Percentiles rank a stretch among this genome's conserved stretches.
Conservation (phyloP, 2,329 filamentous ascomycete species). For the Fusarium buxicola region DNA sequence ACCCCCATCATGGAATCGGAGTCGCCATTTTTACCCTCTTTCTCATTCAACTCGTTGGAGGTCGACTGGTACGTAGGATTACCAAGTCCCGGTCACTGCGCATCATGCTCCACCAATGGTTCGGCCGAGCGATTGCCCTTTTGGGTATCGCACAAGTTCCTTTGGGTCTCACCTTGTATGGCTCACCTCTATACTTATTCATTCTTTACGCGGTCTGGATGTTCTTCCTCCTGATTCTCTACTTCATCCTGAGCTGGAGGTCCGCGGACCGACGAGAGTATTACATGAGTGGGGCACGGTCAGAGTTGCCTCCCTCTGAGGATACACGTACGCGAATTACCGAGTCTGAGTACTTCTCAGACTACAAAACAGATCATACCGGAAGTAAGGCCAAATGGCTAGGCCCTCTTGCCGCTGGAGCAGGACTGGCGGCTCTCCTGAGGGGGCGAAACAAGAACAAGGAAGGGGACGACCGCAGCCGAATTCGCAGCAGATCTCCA, state of each 20-base stretch:
- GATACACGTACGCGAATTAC: slow-evolving; percentile 54
- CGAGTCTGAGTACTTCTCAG: slow-evolving; percentile 55
- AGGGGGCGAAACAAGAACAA: slow-evolving; percentile 58
- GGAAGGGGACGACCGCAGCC: slow-evolving; percentile 53
- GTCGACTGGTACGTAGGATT: slow-evolving; percentile 70
- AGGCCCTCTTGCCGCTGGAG: slow-evolving; percentile 64
- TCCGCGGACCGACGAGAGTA: slow-evolving; percentile 67
- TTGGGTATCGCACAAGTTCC: slow-evolving; percentile 89
- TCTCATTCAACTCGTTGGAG: slow-evolving; percentile 76
- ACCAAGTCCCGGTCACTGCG: slow-evolving; percentile 62
- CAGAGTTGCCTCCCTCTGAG: slow-evolving; percentile 65
- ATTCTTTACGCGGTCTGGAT: slow-evolving; percentile 87
- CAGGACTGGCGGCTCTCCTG: slow-evolving; percentile 61
- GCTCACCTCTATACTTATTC: slow-evolving; percentile 86
- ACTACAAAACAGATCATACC: slow-evolving; percentile 48
- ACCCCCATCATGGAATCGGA: slow-evolving; percentile 88
- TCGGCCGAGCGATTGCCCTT: slow-evolving; percentile 80
- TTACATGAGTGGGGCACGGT: slow-evolving; percentile 68
- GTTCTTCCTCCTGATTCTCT: slow-evolving; percentile 76
- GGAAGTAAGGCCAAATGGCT: slow-evolving; percentile 58
- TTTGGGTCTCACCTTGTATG: slow-evolving; percentile 90
- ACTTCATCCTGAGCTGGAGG: slow-evolving; percentile 83
- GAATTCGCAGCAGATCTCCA: slow-evolving; percentile 55
- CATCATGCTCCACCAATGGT: slow-evolving; percentile 85
- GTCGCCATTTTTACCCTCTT: slow-evolving; percentile 81